Evolutionary conservation across 352 stramenopile species (phyloP).

Genomic region (Lagenidium sp.): DNA sequence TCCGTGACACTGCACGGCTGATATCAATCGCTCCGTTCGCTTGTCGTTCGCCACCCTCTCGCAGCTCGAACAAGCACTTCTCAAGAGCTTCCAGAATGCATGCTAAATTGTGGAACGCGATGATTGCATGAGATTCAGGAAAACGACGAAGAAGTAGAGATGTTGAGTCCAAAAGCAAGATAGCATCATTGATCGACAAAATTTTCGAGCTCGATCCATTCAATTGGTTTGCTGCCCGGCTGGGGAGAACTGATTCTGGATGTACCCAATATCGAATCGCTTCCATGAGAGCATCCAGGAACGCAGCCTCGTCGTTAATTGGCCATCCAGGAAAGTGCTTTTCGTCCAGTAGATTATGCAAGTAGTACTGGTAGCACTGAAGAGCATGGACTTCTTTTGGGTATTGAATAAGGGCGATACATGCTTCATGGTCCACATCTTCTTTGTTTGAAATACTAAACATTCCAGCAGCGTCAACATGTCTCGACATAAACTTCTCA

Average conservation of each 20-base stretch:
- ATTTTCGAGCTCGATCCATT: constrained; percentile 49
- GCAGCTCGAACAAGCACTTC: constrained; percentile 70
- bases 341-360: constrained; percentile 82
- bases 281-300: constrained; percentile 63
- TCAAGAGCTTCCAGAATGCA: constrained; percentile 70
- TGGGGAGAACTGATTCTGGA: constrained; percentile 33
- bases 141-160: constrained; percentile 65
- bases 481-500: constrained; percentile 77
- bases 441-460: constrained; percentile 70
- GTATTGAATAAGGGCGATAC: constrained; percentile 74
- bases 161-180: constrained; percentile 64
- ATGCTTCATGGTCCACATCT: constrained; percentile 64
- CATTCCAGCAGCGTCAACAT: constrained; percentile 54
- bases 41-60: constrained; percentile 30
- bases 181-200: constrained; percentile 56
- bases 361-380: constrained; percentile 85
- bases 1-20: constrained; percentile 46
- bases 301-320: constrained; percentile 77
- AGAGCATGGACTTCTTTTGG: constrained; percentile 76
- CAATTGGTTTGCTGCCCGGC: constrained; percentile 25
- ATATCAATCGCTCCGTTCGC: constrained; percentile 31
- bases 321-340: constrained; percentile 83
- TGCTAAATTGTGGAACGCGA: constrained; percentile 49
- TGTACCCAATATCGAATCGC: constrained; percentile 73
- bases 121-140: constrained; percentile 51